These are phyloP conservation scores for Cordyceps tenuipes DNA, from an alignment of 2,329 filamentous ascomycete species.

Conservation along the genomic window DNA sequence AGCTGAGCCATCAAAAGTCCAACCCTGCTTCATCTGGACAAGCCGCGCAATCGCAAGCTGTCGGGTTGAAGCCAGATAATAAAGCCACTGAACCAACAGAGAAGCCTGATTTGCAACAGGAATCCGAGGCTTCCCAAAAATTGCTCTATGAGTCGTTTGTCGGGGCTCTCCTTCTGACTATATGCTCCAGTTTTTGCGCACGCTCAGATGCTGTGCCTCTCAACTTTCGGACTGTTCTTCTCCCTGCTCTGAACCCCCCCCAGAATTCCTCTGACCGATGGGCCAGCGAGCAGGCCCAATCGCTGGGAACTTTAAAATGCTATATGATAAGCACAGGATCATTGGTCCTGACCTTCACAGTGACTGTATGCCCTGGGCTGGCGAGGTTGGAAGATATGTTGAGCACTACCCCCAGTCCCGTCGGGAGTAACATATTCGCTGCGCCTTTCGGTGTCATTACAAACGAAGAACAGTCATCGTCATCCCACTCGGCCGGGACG, in stretches of 20 bases:
- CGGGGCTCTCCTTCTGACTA: constrained; percentile 41
- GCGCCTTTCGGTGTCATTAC: constrained; percentile 44
- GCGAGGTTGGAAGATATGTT: constrained; percentile 36
- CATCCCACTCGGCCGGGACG: constrained; percentile 22
- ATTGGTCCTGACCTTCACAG: constrained; percentile 40
- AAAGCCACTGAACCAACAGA: constrained; percentile 16
- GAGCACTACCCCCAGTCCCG: constrained; percentile 24
- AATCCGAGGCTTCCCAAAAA: constrained; percentile 24
- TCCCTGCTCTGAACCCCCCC: constrained; percentile 28
- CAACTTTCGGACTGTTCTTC: constrained; percentile 44
- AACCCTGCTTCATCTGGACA: not conserved
- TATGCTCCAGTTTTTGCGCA: constrained; percentile 42
- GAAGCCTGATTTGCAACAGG: constrained; percentile 17
- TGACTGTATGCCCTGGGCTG: constrained; percentile 40
- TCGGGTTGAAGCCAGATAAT: constrained; percentile 17
- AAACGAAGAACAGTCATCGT: constrained; percentile 17
- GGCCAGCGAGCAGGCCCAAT: constrained; percentile 18
- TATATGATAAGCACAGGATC: constrained; percentile 49
- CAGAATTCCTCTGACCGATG: constrained; percentile 22
- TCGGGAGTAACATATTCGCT: constrained; percentile 40
- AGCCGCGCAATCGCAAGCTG: constrained; percentile 10
- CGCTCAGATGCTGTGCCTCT: constrained; percentile 42
- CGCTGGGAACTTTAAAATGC: constrained; percentile 43
- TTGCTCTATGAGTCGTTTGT: constrained; percentile 48
- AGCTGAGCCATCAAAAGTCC: not conserved